These are phyloP conservation scores for Graphilbum sp. DNA, from an alignment of 2,329 filamentous ascomycete genomes.

Conservation along the genomic window DNA sequence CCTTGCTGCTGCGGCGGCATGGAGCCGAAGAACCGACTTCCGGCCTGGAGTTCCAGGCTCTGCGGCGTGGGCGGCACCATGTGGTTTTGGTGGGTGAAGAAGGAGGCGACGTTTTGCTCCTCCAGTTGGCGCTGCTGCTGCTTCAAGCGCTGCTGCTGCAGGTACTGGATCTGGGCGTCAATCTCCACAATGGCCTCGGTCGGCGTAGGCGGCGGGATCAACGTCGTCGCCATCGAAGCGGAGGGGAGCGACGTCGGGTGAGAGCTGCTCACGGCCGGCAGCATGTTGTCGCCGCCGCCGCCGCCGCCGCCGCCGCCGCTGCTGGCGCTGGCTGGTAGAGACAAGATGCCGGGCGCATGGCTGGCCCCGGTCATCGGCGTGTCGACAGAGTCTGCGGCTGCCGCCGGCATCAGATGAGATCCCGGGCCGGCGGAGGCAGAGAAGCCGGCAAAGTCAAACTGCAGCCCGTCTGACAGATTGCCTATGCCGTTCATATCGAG, in stretches of 20 bases:
- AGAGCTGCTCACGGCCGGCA: constrained; percentile 29
- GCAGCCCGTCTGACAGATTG: constrained; percentile 33
- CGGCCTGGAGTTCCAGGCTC: constrained; percentile 59
- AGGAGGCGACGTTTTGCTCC: constrained; percentile 39
- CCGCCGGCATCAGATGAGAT: constrained; percentile 5
- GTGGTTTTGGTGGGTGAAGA: constrained; percentile 35
- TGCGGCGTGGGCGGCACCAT: constrained; percentile 67
- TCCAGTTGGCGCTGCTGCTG: constrained; percentile 42
- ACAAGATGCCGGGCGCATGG: constrained; percentile 17
- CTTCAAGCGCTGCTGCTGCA: constrained; percentile 46
- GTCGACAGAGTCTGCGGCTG: constrained; percentile 25
- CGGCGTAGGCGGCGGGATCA: constrained; percentile 28
- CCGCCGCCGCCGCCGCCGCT: constrained; percentile 21
- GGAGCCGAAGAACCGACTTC: constrained; percentile 37
- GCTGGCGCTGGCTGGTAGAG: constrained; percentile 12
- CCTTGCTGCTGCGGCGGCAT: constrained; percentile 31
- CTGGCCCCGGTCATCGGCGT: constrained; percentile 32
- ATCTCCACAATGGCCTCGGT: constrained; percentile 40
- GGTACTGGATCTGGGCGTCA: constrained; percentile 49
- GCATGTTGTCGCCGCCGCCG: constrained; percentile 13
- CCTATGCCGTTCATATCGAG: constrained; percentile 43
- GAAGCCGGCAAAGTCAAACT: constrained; percentile 45
- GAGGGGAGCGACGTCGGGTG: background rate
- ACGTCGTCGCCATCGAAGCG: constrained; percentile 26
- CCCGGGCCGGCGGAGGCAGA: constrained; percentile 18